These are phyloP conservation scores for Citrus glauca DNA, from an alignment of 345 rosid genomes.

Conservation along the genomic window DNA sequence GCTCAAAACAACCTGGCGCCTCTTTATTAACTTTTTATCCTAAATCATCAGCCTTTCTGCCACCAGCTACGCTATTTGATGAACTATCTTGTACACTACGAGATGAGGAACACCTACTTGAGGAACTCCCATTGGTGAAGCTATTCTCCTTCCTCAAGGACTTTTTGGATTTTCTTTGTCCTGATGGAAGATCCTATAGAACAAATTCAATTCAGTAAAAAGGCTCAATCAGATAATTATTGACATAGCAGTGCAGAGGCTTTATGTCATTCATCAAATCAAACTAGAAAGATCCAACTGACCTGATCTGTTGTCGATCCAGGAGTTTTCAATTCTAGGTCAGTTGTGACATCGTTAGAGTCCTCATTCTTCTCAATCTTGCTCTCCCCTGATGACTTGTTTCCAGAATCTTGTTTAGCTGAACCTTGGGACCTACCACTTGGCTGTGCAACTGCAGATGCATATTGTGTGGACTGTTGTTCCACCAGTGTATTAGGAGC, in stretches of 20 bases:
- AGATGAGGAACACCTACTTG: constrained; percentile 73
- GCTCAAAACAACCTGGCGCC: constrained; percentile 8
- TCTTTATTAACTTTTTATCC: constrained; percentile 10
- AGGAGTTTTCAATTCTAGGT: constrained; percentile 86
- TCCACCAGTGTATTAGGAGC: constrained; percentile 54
- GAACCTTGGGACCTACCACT: constrained; percentile 36
- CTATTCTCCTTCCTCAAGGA: constrained; percentile 36
- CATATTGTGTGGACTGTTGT: constrained; percentile 48
- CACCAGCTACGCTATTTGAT: constrained; percentile 61
- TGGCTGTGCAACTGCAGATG: constrained; percentile 36
- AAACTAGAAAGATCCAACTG: constrained; percentile 8
- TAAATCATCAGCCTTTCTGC: constrained; percentile 37
- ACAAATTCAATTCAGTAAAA: not conserved
- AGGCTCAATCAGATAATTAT: not conserved
- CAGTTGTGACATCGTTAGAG: constrained; percentile 69
- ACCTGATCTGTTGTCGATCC: constrained; percentile 78
- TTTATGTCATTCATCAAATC: not conserved
- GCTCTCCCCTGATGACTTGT: constrained; percentile 56
- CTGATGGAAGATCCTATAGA: constrained; percentile 52
- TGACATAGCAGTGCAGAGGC: not conserved
- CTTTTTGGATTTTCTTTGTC: constrained; percentile 46
- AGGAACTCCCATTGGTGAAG: constrained; percentile 46
- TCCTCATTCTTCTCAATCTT: constrained; percentile 47
- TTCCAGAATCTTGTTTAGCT: constrained; percentile 41
- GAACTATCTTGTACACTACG: constrained; percentile 70